These are phyloP conservation scores for Sphagnum magellanicum DNA, from an alignment of 228 moss, liverwort and hornwort genomes.

Conservation along the genomic window DNA sequence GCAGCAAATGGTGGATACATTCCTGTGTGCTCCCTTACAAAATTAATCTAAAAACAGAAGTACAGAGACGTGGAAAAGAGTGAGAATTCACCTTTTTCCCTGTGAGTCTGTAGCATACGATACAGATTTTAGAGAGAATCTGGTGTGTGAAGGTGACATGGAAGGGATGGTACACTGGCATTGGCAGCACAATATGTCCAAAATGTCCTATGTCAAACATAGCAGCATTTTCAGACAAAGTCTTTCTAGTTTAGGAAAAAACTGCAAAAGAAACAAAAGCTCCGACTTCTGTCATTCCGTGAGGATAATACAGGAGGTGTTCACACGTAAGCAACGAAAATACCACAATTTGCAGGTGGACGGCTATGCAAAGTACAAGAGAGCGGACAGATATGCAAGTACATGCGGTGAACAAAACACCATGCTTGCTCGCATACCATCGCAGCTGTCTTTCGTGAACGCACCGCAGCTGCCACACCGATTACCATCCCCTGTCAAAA, in stretches of 20 bases:
- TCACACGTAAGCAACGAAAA: neutral
- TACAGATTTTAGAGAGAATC: constrained; percentile 58
- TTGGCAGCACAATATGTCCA: constrained; percentile 65
- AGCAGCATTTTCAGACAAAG: no score
- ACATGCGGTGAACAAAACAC: neutral
- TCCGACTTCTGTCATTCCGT: no score
- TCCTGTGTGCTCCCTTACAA: neutral
- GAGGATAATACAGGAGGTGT: neutral
- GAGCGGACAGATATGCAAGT: constrained; percentile 2
- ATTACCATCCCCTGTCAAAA: constrained; percentile 35
- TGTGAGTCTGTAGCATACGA: constrained; percentile 58
- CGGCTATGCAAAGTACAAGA: constrained; percentile 1
- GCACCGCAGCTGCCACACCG: constrained; percentile 38
- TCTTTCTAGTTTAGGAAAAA: no score
- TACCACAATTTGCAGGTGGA: neutral
- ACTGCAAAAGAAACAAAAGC: no score
- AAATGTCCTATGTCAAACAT: constrained; percentile 70
- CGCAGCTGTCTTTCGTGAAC: constrained; percentile 37
- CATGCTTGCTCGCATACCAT: constrained; percentile 35
- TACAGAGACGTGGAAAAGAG: constrained; percentile 9
- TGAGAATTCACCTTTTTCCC: constrained; percentile 45
- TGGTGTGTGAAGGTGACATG: constrained; percentile 49
- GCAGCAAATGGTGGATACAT: constrained; percentile 6
- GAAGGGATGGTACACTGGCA: constrained; percentile 65
- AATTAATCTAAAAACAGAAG: neutral